Base-by-base conservation (phyloP, 176 grass and related monocot genomes). In the Metroxylon sagu region DNA sequence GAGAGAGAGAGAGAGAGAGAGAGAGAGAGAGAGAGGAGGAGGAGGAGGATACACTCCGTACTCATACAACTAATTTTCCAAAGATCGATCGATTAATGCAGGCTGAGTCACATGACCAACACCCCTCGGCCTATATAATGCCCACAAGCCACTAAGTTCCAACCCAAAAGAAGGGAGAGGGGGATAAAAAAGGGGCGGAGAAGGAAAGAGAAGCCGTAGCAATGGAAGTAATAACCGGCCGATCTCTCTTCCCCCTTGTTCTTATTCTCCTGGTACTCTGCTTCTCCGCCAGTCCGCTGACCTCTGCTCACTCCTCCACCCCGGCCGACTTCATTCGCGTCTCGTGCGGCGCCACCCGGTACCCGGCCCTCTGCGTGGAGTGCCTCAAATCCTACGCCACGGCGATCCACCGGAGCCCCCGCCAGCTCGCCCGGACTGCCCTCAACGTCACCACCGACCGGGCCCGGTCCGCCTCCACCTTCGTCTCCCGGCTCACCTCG, bases 261-360 rank as follows among this genome's bases (percentile, higher is more conserved):
- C 49, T 75, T 25, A 57, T 62, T 43, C 29, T 57, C 28, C 35
- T 43, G 7, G 35, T 76, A 14, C 64, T 77, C 19, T 43, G 6
- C 56, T 19, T 58, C 17, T 28, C 15, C 16, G 17, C 48, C 1
- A 26, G 51, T 26, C 0, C 16, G 1, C 43, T 4, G 43, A 18
- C 16, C 15, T 43, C 74, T 4, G 27, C 26, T 16, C 19, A n/a
- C 15, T n/a, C 64, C 19, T 43, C 73, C 15, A n/a, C 18, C 21
- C 48, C 48, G 15, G 25, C 65, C 19, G 29, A 77, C 49, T 77
- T 77, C 58, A 77, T 77, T 57, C 56, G 65, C 49, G 50, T 66
- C 14, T 77, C 74, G 2, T 77, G 74, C 66, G 61, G 59, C 49
- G 48, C 49, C 29, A 77, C 74, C 1, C 57, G n/a, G 7, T 77